These are phyloP conservation scores for bread wheat (Triticum aestivum) DNA, from an alignment of 176 grass and related monocot genomes.

Conservation along the genomic window IWGSC_CS_RefSeq_v2.1 NC_057807.1:437270344-437270843, in stretches of 20 bases:
- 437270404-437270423: background rate
- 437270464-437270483: background rate
- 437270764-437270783: slow-evolving; percentile 23
- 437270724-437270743: slow-evolving; percentile 32
- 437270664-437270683: slow-evolving; percentile 76
- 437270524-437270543: background rate
- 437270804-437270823: slow-evolving; percentile 57
- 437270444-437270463: slow-evolving; percentile 11
- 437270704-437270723: slow-evolving; percentile 58
- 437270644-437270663: slow-evolving; percentile 66
- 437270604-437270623: slow-evolving; percentile 39
- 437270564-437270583: slow-evolving; percentile 38
- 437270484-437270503: slow-evolving; percentile 19
- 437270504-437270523: slow-evolving; percentile 25
- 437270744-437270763: slow-evolving; percentile 12
- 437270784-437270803: slow-evolving; percentile 56
- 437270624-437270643: slow-evolving; percentile 52
- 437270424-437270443: background rate
- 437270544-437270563: background rate
- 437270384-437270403: background rate
- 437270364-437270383: slow-evolving; percentile 18
- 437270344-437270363: background rate
- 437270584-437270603: slow-evolving; percentile 30
- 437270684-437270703: slow-evolving; percentile 52
- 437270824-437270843: slow-evolving; percentile 47